Evolutionary conservation across 768 basidiomycete genomes (phyloP).

Genomic region (Podaxis carcinomalis): DNA sequence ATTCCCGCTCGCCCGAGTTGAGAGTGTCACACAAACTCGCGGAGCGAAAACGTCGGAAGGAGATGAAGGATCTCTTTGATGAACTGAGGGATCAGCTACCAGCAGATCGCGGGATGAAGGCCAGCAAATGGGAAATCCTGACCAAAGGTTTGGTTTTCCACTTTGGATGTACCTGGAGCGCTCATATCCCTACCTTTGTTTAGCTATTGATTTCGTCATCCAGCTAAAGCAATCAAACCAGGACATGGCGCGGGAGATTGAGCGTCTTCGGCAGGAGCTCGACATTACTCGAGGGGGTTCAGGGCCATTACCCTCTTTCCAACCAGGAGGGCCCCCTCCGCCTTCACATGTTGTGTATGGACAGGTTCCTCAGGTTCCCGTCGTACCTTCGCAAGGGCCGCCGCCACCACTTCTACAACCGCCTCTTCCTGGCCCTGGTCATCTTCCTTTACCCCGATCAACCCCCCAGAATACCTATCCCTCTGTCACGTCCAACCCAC

Average conservation of each 20-base stretch:
- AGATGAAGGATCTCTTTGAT: conserved; percentile 99
- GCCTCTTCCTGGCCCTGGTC: conserved; percentile 31
- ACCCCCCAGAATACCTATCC: conserved; percentile 18
- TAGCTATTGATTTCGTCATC: conserved; percentile 83
- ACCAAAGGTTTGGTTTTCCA: conserved; percentile 70
- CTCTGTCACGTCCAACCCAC: conserved; percentile 6
- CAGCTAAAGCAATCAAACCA: conserved; percentile 74
- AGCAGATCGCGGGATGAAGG: conserved; percentile 90
- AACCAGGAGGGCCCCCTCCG: conserved; percentile 44
- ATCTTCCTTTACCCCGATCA: conserved; percentile 22
- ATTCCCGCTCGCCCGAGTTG: conserved; percentile 93
- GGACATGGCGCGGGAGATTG: conserved; percentile 76
- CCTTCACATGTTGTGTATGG: conserved; percentile 45
- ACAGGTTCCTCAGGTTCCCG: conserved; percentile 39
- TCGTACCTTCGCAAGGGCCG: conserved; percentile 33
- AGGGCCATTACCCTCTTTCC: conserved; percentile 48
- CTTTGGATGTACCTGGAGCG: conserved; percentile 4
- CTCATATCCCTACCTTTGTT: not conserved
- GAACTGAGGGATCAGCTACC: conserved; percentile 92
- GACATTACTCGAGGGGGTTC: conserved; percentile 40
- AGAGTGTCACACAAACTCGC: conserved; percentile 96
- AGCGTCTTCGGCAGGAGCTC: conserved; percentile 73
- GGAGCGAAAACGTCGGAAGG: conserved; percentile 93
- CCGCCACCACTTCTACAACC: conserved; percentile 45
- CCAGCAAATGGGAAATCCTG: conserved; percentile 98